A percentile compares a stretch with the other conserved stretches of the same genome.
Conservation (phyloP, 192 early-diverging fungal genomes). For the Chytriomyces hyalinus region DNA sequence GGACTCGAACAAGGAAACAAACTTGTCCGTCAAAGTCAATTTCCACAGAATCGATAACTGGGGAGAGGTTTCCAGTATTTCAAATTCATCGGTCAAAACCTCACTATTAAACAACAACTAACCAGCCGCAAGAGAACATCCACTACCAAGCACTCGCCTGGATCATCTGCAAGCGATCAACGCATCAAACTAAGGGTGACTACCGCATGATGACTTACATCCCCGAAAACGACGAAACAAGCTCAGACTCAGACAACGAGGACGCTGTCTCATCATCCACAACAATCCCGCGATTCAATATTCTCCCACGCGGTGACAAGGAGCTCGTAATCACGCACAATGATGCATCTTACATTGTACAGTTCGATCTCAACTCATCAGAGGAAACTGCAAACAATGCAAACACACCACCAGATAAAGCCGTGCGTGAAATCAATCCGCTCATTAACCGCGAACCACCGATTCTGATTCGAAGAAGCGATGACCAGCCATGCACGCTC, state of each 20-base stretch:
- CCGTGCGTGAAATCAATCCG: slow-evolving; percentile 6
- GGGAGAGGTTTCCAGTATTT: not conserved
- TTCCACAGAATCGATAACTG: slow-evolving; percentile 36
- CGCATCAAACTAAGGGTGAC: slow-evolving; percentile 33
- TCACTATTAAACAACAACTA: not conserved
- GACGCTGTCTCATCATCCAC: not conserved
- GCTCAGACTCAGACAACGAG: slow-evolving; percentile 27
- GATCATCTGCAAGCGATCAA: slow-evolving; percentile 29
- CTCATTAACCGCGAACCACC: slow-evolving; percentile 40
- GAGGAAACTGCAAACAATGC: slow-evolving; percentile 11
- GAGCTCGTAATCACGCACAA: slow-evolving; percentile 42
- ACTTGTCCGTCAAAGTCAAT: slow-evolving; percentile 36
- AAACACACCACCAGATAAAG: not conserved
- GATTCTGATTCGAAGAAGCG: slow-evolving; percentile 38
- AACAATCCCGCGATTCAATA: slow-evolving; percentile 41
- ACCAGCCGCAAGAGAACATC: slow-evolving; percentile 16
- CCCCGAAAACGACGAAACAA: slow-evolving; percentile 32
- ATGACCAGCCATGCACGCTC: slow-evolving; percentile 30
- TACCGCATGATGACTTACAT: slow-evolving; percentile 35
- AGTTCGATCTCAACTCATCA: slow-evolving; percentile 32
- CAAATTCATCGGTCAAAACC: not conserved
- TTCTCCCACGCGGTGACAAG: slow-evolving; percentile 41
- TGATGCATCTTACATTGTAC: slow-evolving; percentile 27
- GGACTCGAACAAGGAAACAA: not conserved
- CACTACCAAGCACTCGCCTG: slow-evolving; percentile 38